These are phyloP conservation scores for Lactarius trivialis DNA, from an alignment of 768 basidiomycete genomes.

Conservation along the genomic window DNA sequence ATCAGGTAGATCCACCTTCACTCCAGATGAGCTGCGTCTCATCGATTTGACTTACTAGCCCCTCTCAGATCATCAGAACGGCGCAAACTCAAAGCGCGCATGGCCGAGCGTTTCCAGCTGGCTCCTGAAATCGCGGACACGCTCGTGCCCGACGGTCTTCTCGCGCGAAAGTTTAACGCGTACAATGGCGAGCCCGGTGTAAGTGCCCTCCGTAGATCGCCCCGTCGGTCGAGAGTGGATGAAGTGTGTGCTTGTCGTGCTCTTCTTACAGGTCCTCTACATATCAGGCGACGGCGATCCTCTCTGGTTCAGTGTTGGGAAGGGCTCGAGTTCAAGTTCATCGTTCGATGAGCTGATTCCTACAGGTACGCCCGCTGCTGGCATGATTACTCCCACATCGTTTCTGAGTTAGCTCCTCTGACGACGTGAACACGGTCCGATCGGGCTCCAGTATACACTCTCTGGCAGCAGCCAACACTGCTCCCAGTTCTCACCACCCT, in stretches of 20 bases:
- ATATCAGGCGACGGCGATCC: constrained; percentile 61
- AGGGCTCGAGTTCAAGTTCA: constrained; percentile 33
- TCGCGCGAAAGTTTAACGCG: constrained; percentile 60
- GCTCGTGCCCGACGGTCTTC: constrained; percentile 69
- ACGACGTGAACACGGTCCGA: background rate
- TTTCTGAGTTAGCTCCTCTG: too few relatives aligned
- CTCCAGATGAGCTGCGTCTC: background rate
- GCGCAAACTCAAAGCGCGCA: constrained; percentile 60
- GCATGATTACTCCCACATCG: background rate
- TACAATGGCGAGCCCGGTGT: constrained; percentile 64
- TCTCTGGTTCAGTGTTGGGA: constrained; percentile 72
- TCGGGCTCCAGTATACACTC: constrained; percentile 50
- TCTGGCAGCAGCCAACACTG: constrained; percentile 68
- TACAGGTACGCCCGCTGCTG: constrained; percentile 37
- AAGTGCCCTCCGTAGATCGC: constrained; percentile 25
- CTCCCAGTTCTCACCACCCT: constrained; percentile 71
- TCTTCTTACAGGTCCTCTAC: constrained; percentile 48
- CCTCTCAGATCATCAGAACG: constrained; percentile 69
- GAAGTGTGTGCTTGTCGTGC: background rate
- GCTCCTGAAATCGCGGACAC: constrained; percentile 54
- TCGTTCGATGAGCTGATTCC: constrained; percentile 55
- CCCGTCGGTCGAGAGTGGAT: background rate
- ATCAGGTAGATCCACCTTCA: constrained; percentile 35
- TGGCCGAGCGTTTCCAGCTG: constrained; percentile 41
- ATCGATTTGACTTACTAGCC: constrained; percentile 30